Evolutionary conservation across 768 basidiomycete genomes (phyloP).

Genomic region (Serendipita sp.): DNA sequence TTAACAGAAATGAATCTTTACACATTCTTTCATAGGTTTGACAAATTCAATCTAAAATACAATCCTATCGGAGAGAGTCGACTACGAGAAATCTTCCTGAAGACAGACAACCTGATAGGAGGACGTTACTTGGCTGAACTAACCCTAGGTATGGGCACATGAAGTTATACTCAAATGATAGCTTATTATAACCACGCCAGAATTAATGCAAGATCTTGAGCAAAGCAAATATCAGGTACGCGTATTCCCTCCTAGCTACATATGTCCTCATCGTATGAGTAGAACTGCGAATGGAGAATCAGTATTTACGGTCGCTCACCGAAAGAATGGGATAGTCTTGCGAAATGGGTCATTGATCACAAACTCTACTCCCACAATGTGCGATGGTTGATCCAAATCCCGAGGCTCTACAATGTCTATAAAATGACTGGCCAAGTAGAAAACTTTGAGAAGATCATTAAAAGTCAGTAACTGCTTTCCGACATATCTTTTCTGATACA

Average conservation of each 20-base stretch:
- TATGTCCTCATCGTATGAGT: neutral
- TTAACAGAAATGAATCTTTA: neutral
- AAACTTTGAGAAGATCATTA: conserved; percentile 82
- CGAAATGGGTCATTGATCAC: conserved; percentile 89
- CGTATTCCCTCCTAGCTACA: neutral
- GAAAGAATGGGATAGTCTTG: conserved; percentile 95
- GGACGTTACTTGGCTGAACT: conserved; percentile 90
- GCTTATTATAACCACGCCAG: conserved; percentile 25
- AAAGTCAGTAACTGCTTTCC: conserved; percentile 37
- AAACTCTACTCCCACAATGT: conserved; percentile 94
- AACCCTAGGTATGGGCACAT: conserved; percentile 48
- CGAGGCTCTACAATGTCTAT: conserved; percentile 89
- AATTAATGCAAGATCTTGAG: conserved; percentile 94
- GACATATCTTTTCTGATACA: neutral
- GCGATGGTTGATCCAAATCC: conserved; percentile 92
- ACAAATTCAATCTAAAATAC: conserved; percentile 96
- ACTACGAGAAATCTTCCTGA: conserved; percentile 90
- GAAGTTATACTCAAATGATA: neutral
- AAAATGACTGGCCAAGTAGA: conserved; percentile 68
- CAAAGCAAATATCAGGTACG: conserved; percentile 93
- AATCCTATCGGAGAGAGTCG: conserved; percentile 93
- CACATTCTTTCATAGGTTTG: conserved; percentile 30
- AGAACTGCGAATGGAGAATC: conserved; percentile 95
- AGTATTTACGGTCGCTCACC: conserved; percentile 77
- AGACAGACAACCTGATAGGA: conserved; percentile 89